phyloP scores from a whole-genome alignment of 495 filamentous ascomycete species.

The Neurospora sp. region DNA sequence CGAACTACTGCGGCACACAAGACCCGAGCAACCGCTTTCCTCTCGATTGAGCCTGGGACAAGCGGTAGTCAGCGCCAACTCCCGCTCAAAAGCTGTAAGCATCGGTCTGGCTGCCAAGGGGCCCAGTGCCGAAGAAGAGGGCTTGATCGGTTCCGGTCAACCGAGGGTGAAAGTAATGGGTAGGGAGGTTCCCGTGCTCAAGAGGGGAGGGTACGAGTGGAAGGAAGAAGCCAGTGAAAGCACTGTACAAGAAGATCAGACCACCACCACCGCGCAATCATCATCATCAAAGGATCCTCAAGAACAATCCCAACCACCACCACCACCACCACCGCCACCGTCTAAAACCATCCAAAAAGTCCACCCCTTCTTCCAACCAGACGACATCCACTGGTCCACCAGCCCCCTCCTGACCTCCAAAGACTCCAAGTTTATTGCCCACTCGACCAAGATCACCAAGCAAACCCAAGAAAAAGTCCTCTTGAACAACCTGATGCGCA shows the following conservation, averaged over 20 bases:
- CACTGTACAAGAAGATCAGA: not conserved
- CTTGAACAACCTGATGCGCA: constrained; percentile 30
- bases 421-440: constrained; percentile 41
- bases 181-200: constrained; percentile 60
- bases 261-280: not conserved
- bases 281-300: not conserved
- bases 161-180: constrained; percentile 60
- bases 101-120: constrained; percentile 56
- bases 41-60: constrained; percentile 70
- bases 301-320: not conserved
- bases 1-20: constrained; percentile 61
- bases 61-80: constrained; percentile 69
- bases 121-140: constrained; percentile 55
- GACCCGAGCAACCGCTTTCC: constrained; percentile 74
- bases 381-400: constrained; percentile 23
- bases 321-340: not conserved
- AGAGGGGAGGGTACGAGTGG: constrained; percentile 67
- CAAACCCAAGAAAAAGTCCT: constrained; percentile 24
- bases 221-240: constrained; percentile 22
- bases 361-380: constrained; percentile 2
- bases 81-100: constrained; percentile 60
- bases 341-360: not conserved
- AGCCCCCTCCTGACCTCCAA: constrained; percentile 35
- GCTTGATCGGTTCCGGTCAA: constrained; percentile 60
- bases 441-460: constrained; percentile 29